Evolutionary conservation across 2,329 filamentous ascomycete species (phyloP).

Genomic region (Penicillium sp.): DNA sequence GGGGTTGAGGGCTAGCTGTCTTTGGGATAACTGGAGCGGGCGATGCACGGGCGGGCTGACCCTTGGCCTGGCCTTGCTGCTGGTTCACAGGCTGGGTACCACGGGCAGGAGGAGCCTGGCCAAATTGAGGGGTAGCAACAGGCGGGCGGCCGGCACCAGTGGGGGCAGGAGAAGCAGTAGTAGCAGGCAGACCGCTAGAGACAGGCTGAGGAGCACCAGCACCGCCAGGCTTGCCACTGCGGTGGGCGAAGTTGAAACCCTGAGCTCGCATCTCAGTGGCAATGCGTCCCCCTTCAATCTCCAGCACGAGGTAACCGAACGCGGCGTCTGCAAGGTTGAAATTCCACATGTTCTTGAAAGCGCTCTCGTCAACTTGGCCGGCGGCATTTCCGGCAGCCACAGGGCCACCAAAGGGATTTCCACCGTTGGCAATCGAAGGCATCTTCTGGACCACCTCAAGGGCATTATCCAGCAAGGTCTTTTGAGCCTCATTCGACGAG

Average conservation of each 20-base stretch:
- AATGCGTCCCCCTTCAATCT: slow-evolving; percentile 91
- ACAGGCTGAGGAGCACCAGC: slow-evolving; percentile 29
- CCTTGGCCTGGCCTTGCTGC: slow-evolving; percentile 29
- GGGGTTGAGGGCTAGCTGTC: slow-evolving; percentile 33
- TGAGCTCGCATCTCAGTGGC: slow-evolving; percentile 98
- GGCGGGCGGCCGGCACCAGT: slow-evolving; percentile 36
- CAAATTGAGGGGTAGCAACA: slow-evolving; percentile 37
- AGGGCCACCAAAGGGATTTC: slow-evolving; percentile 91
- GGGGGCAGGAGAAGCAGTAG: slow-evolving; percentile 34
- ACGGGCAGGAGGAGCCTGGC: slow-evolving; percentile 36
- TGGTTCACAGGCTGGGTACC: slow-evolving; percentile 26
- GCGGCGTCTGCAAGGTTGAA: slow-evolving; percentile 97
- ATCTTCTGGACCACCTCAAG: slow-evolving; percentile 96
- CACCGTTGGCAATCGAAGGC: slow-evolving; percentile 88
- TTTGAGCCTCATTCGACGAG: slow-evolving; percentile 85
- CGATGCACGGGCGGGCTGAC: slow-evolving; percentile 33
- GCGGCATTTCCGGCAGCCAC: slow-evolving; percentile 62
- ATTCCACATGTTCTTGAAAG: slow-evolving; percentile 99
- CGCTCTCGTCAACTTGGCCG: slow-evolving; percentile 93
- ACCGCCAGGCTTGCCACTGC: slow-evolving; percentile 68
- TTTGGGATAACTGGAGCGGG: slow-evolving; percentile 42
- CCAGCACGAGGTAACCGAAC: slow-evolving; percentile 90
- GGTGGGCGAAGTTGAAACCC: slow-evolving; percentile 98
- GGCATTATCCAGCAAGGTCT: slow-evolving; percentile 84
- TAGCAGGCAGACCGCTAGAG: slow-evolving; percentile 25